These are phyloP conservation scores for Penicillium palitans DNA, from an alignment of 2,329 filamentous ascomycete genomes.

Conservation along the genomic window DNA sequence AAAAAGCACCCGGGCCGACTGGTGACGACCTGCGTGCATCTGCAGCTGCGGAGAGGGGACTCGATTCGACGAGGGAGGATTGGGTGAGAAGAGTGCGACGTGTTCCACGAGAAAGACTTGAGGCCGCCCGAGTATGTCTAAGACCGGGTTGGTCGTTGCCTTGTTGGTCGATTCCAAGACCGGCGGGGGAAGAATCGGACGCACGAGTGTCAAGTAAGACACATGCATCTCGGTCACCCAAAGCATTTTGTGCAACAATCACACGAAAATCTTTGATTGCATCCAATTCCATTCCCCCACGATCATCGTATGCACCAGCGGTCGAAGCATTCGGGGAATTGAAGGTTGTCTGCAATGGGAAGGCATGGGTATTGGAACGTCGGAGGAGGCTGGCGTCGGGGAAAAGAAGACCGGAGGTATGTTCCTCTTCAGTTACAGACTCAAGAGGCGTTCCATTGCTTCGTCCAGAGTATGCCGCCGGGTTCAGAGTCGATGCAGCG, in stretches of 20 bases:
- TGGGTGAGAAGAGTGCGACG: conserved; percentile 38
- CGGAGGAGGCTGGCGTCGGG: conserved; percentile 47
- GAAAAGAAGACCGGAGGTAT: conserved; percentile 50
- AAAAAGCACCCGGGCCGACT: conserved; percentile 40
- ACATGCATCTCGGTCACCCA: conserved; percentile 50
- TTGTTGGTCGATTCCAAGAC: conserved; percentile 39
- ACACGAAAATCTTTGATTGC: conserved; percentile 47
- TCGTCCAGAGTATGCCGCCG: conserved; percentile 41
- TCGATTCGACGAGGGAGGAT: conserved; percentile 37
- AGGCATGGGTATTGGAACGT: conserved; percentile 43
- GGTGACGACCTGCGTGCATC: conserved; percentile 36
- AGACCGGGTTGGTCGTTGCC: conserved; percentile 31
- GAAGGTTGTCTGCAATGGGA: conserved; percentile 43
- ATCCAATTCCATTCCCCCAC: conserved; percentile 49
- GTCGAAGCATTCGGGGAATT: conserved; percentile 46
- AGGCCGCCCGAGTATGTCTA: conserved; percentile 40
- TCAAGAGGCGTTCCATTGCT: conserved; percentile 42
- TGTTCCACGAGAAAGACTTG: conserved; percentile 39
- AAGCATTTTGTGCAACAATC: conserved; percentile 50
- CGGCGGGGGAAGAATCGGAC: conserved; percentile 31
- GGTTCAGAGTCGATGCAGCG: conserved; percentile 46
- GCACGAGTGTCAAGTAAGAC: conserved; percentile 48
- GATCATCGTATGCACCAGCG: conserved; percentile 49
- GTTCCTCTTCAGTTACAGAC: conserved; percentile 52
- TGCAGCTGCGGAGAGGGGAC: conserved; percentile 35